Evolutionary conservation across 1,284 basidiomycete species (phyloP).

Genomic region (Blastosporella zonata): DNA sequence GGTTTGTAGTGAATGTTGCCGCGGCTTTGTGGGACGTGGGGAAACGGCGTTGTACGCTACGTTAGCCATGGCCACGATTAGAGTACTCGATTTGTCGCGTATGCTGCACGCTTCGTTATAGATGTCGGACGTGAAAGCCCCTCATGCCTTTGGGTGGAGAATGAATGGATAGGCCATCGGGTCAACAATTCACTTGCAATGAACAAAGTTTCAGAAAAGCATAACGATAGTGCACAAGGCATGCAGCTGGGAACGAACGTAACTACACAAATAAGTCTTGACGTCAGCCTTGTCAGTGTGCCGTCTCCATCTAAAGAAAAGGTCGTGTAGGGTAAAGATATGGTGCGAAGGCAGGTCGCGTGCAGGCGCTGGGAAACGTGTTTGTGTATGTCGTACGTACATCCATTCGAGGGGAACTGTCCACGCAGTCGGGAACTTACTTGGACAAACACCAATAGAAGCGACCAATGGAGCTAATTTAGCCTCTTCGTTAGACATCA

Average conservation of each 20-base stretch:
- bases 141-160: too few species aligned
- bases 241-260: background rate
- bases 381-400: background rate
- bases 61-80: background rate
- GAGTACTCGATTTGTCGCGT: too few species aligned
- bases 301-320: slow-evolving; percentile 8
- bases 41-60: slow-evolving; percentile 1
- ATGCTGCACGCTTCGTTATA: too few species aligned
- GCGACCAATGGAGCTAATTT: slow-evolving; percentile 5
- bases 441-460: background rate
- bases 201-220: too few species aligned
- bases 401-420: background rate
- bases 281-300: background rate
- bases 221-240: background rate
- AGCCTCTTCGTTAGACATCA: slow-evolving; percentile 8
- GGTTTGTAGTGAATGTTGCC: slow-evolving; percentile 2
- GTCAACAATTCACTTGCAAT: background rate
- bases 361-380: slow-evolving; percentile 2
- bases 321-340: slow-evolving; percentile 7
- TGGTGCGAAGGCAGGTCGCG: slow-evolving; percentile 4
- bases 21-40: background rate
- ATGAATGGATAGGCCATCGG: too few species aligned
- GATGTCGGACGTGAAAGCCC: too few species aligned
- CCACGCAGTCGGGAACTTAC: slow-evolving; percentile 7
- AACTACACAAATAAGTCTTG: background rate